Base-by-base conservation (phyloP, 257 asterid genomes). In the Fraxinus americana region DNA sequence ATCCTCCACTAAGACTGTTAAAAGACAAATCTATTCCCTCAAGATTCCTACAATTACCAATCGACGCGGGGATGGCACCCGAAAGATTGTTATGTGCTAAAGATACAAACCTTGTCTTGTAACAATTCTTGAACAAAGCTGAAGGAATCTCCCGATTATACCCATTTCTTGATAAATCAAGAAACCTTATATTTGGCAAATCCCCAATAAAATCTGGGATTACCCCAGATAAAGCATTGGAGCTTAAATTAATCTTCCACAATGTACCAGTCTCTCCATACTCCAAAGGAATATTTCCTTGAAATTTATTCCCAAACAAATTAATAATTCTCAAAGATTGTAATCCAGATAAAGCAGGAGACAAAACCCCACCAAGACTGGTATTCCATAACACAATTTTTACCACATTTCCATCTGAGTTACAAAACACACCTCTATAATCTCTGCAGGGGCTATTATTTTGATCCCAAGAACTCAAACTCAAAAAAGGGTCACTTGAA, bases 1-100 rank as follows among this genome's bases (percentile, higher is more conserved):
- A 78, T 30, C 38, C 86, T 36, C 98, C 98, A 75, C 23, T 84
- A 13, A 95, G 88, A 52, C 82, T 70, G 63, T 95, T 95, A 63
- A 86, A 93, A 29, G 98, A 95, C 76, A 95, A 85, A 84, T 95
- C 97, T 21, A 95, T 75, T 81, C 99, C 99, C 86, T 93, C 96
- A 43, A 95, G 92, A 86, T 85, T 88, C 75, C 57, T 30, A 75
- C 99, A 95, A 34, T 87, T 88, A 45, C 90, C 91, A 78, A 95
- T 75, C 25, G 96, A 83, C 25, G 59, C 72, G 10, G 45, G 45
- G 81, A 95, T 86, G 63, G 93, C 23, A 66, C 97, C 99, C 1
- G 93, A 89, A 38, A 95, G 97, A 78, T 85, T 89, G 79, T 93
- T 95, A 27, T 79, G 89, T 0, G 97, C 91, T 78, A 95, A 74